These are phyloP conservation scores for Trametes sp. DNA, from an alignment of 1,284 basidiomycete genomes.

Conservation along the genomic window DNA sequence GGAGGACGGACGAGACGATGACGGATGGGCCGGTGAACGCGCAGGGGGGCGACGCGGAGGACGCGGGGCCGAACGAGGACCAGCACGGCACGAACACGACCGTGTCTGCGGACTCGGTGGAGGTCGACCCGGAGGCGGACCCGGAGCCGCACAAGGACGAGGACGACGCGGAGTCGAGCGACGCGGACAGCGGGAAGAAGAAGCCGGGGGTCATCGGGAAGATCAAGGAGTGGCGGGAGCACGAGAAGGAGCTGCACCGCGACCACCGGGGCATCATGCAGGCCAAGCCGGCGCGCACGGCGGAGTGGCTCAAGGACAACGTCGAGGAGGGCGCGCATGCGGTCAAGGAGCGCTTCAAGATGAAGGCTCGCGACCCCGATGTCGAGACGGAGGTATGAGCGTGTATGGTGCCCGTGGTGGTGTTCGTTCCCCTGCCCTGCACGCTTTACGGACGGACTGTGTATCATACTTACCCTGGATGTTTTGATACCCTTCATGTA, in stretches of 20 bases:
- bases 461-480: neutral
- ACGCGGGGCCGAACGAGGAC: slow-evolving; percentile 25
- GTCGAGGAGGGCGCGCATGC: slow-evolving; percentile 43
- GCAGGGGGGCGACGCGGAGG: slow-evolving; percentile 22
- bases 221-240: slow-evolving; percentile 46
- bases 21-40: slow-evolving; percentile 26
- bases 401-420: neutral
- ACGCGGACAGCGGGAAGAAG: slow-evolving; percentile 42
- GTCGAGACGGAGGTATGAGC: slow-evolving; percentile 46
- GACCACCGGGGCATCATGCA: slow-evolving; percentile 61
- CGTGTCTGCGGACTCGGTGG: slow-evolving; percentile 48
- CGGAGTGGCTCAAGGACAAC: slow-evolving; percentile 59
- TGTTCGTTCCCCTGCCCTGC: neutral
- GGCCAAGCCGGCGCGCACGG: slow-evolving; percentile 55
- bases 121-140: slow-evolving; percentile 46
- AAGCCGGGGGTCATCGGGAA: slow-evolving; percentile 35
- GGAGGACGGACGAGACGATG: slow-evolving; percentile 23
- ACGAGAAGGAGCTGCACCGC: slow-evolving; percentile 52
- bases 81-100: slow-evolving; percentile 36
- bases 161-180: slow-evolving; percentile 39
- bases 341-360: slow-evolving; percentile 43
- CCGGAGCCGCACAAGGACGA: slow-evolving; percentile 39
- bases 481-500: too few relatives aligned
- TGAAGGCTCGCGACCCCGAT: slow-evolving; percentile 44
- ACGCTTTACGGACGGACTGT: neutral